Evolutionary conservation across 1,139 yeast species (phyloP), one percentile per base, ranked within the genome.

Genomic region (Suhomyces maxii): DNA sequence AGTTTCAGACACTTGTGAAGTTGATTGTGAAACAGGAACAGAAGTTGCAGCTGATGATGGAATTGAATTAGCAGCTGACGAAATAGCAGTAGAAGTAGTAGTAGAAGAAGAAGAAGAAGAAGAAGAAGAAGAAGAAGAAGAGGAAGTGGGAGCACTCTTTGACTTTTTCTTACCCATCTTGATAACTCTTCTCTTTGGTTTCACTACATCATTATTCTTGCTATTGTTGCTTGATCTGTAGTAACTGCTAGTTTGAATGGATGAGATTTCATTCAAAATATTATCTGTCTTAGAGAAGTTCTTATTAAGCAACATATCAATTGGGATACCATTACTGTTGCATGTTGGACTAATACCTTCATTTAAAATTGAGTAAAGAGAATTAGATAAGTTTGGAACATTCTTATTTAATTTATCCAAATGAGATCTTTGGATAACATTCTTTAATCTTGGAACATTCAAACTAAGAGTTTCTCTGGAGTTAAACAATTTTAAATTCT

Each of bases 391-490:
- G 45, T 64, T 73, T 3, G 79, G 79, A 23, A 65, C 57, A 42
- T 65, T 65, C 58, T 69, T 68, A 53, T 65, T 69, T 52, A 65
- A 67, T 46, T 65, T 73, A 45, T 76, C 79, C 52, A 76, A 60
- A 50, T 71, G 68, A 26, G 83, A 76, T 44, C 88, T 68, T 57
- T 80, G 83, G n/a, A 82, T 74, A 3, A 82, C 72, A 48, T 79
- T 79, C 35, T 74, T 75, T 50, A 83, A 73, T 36, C 76, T 73
- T 1, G 88, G 85, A 1, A 86, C 78, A 44, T 82, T 79, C 42
- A 89, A 65, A 14, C 86, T 80, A 50, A 91, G 71, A 0, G 97
- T 88, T 53, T 88, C 91, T 54, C 97, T 80, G 5, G 93, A 83
- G 28, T 86, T 82, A 47, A 83, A 80, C 50, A 91, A 69, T n/a